Base-by-base conservation (phyloP, 73 alveolate species). In the Paramecium pentaurelia region DNA sequence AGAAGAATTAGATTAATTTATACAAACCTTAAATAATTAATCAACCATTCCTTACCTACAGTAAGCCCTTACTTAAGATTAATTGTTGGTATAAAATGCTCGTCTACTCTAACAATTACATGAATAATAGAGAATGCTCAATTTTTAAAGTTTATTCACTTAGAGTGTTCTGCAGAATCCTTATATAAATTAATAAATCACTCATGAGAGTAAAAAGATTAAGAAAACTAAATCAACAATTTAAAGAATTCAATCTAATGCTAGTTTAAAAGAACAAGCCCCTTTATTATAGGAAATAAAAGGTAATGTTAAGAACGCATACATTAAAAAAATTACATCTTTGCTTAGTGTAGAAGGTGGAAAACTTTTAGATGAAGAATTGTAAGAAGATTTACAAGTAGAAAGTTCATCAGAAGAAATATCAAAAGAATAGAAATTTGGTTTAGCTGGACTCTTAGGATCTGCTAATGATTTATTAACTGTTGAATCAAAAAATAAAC, bases 231-330 rank as follows among this genome's bases (percentile, higher is more conserved):
- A 64, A 32, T 64, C 84, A 64, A 64, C 84, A 64, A 10, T 64
- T 11, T 0, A 64, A 11, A 12, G 84, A 64, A 64, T 64, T 28
- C 9, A 64, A 64, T 64, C 84, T 3, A 64, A 64, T 64, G 84
- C 84, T 34, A 64, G 84, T 64, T 3, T 64, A 11, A 64, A 64
- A 64, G 84, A 64, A 64, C 28, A 64, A 34, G 51, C 84, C 25
- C 47, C 84, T 3, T 11, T 11, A 64, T 32, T 64, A 32, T 32
- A 77, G 8, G 88, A 89, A 18, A 89, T 89, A 5, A 89, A 89
- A 47, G 94, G 94, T 38, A 89, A 89, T 27, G 94, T 89, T 27
- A 89, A 89, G 54, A 89, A 89, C 30, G 94, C 94, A 34, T 89
- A 89, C 32, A 89, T 89, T 27, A 89, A 89, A 20, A 89, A 89